Evolutionary conservation across 192 early-diverging fungal genomes (phyloP), one percentile per base, ranked within the genome.

Genomic region (Geosiphon pyriformis): DNA sequence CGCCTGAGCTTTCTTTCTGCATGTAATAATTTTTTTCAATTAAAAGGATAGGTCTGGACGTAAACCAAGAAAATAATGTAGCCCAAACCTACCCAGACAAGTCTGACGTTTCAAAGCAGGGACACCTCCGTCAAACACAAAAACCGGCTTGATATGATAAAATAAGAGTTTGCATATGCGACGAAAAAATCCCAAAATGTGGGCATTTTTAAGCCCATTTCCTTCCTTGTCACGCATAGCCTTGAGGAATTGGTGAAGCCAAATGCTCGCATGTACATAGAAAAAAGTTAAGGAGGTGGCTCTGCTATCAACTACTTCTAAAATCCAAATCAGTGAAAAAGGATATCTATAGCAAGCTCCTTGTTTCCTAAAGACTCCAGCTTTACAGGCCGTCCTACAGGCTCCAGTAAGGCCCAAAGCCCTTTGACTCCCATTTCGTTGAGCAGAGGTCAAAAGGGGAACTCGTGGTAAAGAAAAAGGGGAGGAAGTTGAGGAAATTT

Each of bases 181-280:
- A 4, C 92, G 80, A 68, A 94, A 94, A 80, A 97, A 98, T 4
- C 97, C 97, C 17, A 94, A 71, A 4, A 97, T 78, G 69, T 97
- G 95, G 0, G 91, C 94, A 65, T 91, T 88, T 23, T 78, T 77
- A 22, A 98, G 42, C 20, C 81, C 80, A 64, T 94, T 84, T 1
- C 97, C 97, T 25, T 94, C 86, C 29, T 81, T 82, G 75, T 95
- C 94, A 26, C 87, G 85, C 88, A 98, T 93, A 3, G 95, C 94
- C 65, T 92, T 92, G 33, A 96, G 65, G 65, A 98, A 95, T 81
- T 99, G 97, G 72, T 98, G 86, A 30, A 98, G 82, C 97, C 97
- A 99, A 54, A 99, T 98, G 56, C 87, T 90, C 18, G 95, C 97
- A 78, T 67, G 65, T 63, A 23, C 11, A 31, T 11, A 7, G 11